Base-by-base conservation (phyloP, 768 basidiomycete genomes). In the Trametes meyenii region DNA sequence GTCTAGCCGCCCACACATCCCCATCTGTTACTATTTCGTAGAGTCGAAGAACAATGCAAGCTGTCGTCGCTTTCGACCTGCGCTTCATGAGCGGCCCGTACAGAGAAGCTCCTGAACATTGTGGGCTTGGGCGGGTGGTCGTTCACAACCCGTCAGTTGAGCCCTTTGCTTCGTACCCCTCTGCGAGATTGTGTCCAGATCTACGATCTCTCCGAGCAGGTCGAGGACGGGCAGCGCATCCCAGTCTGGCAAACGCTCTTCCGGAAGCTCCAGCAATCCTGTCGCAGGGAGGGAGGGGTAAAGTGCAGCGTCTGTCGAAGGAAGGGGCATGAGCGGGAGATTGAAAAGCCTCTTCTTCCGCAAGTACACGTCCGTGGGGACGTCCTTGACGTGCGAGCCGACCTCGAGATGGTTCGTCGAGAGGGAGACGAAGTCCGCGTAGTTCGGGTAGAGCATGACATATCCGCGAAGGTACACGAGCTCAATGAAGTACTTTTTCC, bases 401-500 rank as follows among this genome's bases (percentile, higher is more conserved):
- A 85, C 80, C 76, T 95, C 93, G 56, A 94, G 81, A 68, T 93
- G 93, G 72, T 95, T 95, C n/a, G 92, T 95, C 61, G 94, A 94
- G 7, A 95, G 73, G 29, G 92, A 93, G 39, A 79, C 71, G 67
- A 85, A 92, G 45, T 78, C 79, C 43, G 77, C 80, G 69, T 84
- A 94, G 75, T 94, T 95, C 12, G 93, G 92, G 69, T 95, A 95
- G 33, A 95, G 83, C 93, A 94, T 94, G 53, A 86, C 83, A 73
- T 92, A 92, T 2, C 92, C 91, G 5, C 86, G 85, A 14, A 95
- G 80, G 72, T 87, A 91, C 43, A 84, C 85, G 56, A 94, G 79
- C 73, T 95, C 93, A 73, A 94, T 94, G 72, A 94, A 92, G 74
- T 88, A 94, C 63, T 87, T 87, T 73, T 95, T 95, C 93, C 93